These are phyloP conservation scores for Aspergillus tamarii DNA, from an alignment of 2,329 filamentous ascomycete species.

Conservation along the genomic window DNA sequence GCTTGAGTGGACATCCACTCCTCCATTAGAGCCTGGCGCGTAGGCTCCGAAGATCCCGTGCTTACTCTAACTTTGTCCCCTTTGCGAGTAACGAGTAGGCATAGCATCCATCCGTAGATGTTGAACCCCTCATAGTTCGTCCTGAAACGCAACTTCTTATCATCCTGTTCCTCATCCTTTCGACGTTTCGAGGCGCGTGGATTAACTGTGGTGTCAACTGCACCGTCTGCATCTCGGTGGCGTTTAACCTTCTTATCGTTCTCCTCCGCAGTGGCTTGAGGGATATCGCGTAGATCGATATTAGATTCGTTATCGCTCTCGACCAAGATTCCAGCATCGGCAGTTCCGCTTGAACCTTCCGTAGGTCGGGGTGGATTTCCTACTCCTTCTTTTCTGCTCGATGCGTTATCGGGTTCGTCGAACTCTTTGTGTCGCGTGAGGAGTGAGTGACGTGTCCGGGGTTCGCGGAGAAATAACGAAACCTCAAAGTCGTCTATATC, in stretches of 20 bases:
- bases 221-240: slow-evolving; percentile 20
- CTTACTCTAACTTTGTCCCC: slow-evolving; percentile 48
- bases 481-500: slow-evolving; percentile 88
- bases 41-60: slow-evolving; percentile 41
- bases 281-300: slow-evolving; percentile 60
- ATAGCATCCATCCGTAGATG: slow-evolving; percentile 91
- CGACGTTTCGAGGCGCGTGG: slow-evolving; percentile 29
- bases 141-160: slow-evolving; percentile 86
- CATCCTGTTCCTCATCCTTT: slow-evolving; percentile 57
- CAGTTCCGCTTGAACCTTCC: slow-evolving; percentile 11
- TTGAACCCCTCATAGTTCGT: slow-evolving; percentile 94
- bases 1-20: slow-evolving; percentile 84
- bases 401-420: slow-evolving; percentile 47
- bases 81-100: slow-evolving; percentile 81
- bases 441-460: slow-evolving; percentile 80
- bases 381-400: not conserved
- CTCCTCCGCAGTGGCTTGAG: slow-evolving; percentile 43
- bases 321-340: slow-evolving; percentile 53
- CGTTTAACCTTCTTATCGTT: slow-evolving; percentile 13
- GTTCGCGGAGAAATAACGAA: slow-evolving; percentile 88
- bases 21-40: slow-evolving; percentile 74
- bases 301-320: slow-evolving; percentile 62
- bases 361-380: slow-evolving; percentile 27
- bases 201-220: slow-evolving; percentile 22
- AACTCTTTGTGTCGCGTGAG: slow-evolving; percentile 84